Percentiles rank a stretch among this genome's conserved stretches.
Evolutionary conservation across 768 basidiomycete species (phyloP).

Genomic region (Kwoniella shandongensis): DNA sequence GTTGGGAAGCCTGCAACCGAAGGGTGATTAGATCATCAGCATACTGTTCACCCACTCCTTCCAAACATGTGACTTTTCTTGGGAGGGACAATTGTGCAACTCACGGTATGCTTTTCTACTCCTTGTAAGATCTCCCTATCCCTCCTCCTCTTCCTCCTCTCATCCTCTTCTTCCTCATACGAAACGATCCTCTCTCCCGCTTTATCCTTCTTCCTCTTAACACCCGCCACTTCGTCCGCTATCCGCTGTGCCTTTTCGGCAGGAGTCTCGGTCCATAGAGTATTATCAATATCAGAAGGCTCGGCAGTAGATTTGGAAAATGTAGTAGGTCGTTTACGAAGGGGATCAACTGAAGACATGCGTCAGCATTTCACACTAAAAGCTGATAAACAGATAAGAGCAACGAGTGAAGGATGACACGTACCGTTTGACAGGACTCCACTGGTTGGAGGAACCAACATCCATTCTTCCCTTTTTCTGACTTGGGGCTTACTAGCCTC

Average conservation of each 20-base stretch:
- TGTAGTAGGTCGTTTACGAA: conserved; percentile 51
- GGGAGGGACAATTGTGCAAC: no score
- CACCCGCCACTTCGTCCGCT: conserved; percentile 89
- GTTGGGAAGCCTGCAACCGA: conserved; percentile 6
- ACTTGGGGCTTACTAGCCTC: conserved; percentile 28
- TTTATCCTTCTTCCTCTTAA: conserved; percentile 72
- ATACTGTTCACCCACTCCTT: no score
- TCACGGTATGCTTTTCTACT: conserved; percentile 68
- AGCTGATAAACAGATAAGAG: background rate
- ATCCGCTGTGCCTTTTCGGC: conserved; percentile 85
- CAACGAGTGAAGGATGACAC: conserved; percentile 10
- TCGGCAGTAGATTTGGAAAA: conserved; percentile 33
- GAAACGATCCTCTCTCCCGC: conserved; percentile 23
- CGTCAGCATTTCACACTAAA: background rate
- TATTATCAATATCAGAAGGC: conserved; percentile 57
- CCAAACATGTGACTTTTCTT: no score
- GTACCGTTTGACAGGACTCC: conserved; percentile 75
- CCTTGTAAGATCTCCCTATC: conserved; percentile 70
- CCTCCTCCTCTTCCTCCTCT: conserved; percentile 60
- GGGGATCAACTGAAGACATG: conserved; percentile 70
- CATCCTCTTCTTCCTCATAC: conserved; percentile 13
- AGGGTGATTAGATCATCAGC: background rate
- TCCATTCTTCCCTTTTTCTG: conserved; percentile 92
- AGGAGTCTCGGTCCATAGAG: conserved; percentile 97
- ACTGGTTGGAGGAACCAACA: conserved; percentile 87